phyloP scores from a whole-genome alignment of 495 filamentous ascomycete species.

The Penicillium turbatum region DNA sequence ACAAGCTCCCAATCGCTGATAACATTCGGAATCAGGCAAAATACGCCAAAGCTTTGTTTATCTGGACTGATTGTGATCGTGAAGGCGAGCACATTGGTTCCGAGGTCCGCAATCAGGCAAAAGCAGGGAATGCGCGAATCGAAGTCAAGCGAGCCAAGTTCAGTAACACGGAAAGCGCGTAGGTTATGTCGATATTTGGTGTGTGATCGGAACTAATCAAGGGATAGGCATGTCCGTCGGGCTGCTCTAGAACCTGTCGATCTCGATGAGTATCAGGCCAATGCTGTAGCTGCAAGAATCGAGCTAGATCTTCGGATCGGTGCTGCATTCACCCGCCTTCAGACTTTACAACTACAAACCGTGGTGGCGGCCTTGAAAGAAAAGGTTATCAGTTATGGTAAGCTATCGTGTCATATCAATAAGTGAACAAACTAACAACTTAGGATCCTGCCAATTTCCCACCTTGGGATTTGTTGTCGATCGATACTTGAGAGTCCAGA shows the following conservation, averaged over 20 bases:
- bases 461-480: slow-evolving; percentile 97
- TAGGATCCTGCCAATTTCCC: slow-evolving; percentile 94
- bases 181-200: slow-evolving; percentile 26
- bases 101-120: slow-evolving; percentile 83
- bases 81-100: slow-evolving; percentile 95
- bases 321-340: slow-evolving; percentile 84
- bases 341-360: slow-evolving; percentile 66
- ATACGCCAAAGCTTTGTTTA: slow-evolving; percentile 67
- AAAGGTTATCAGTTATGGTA: slow-evolving; percentile 82
- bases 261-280: slow-evolving; percentile 80
- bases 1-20: slow-evolving; percentile 72
- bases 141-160: slow-evolving; percentile 84
- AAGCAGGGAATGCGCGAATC: slow-evolving; percentile 64
- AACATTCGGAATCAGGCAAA: slow-evolving; percentile 81
- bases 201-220: not conserved
- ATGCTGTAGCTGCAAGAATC: slow-evolving; percentile 83
- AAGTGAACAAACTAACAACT: slow-evolving; percentile 17
- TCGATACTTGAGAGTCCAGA: slow-evolving; percentile 84
- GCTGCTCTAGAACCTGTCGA: slow-evolving; percentile 72
- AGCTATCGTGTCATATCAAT: not conserved
- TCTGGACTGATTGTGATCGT: slow-evolving; percentile 98
- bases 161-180: slow-evolving; percentile 94
- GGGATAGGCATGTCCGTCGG: slow-evolving; percentile 64
- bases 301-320: slow-evolving; percentile 92
- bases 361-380: slow-evolving; percentile 59